These are phyloP conservation scores for Tetrahymena elliotti DNA, from an alignment of 73 alveolate genomes.

Conservation along the genomic window DNA sequence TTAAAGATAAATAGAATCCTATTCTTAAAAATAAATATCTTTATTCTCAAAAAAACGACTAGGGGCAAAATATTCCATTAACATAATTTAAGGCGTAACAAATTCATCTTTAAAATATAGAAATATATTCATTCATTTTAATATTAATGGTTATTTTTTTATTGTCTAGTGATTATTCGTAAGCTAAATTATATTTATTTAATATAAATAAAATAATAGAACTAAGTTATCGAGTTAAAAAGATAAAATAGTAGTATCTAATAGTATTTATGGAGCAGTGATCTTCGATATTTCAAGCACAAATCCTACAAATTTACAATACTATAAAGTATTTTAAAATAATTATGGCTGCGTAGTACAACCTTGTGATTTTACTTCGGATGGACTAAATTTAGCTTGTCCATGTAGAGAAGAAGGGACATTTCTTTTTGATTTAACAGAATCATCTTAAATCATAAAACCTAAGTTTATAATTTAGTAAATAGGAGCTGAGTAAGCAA, in stretches of 20 bases:
- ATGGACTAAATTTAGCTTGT: background rate
- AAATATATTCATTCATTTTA: too few relatives aligned
- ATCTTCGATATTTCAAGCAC: background rate
- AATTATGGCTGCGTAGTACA: background rate
- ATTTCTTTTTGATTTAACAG: background rate
- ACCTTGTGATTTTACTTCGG: background rate
- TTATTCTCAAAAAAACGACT: background rate
- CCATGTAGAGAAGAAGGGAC: background rate
- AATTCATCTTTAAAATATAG: too few relatives aligned
- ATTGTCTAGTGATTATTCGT: background rate
- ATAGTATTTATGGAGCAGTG: background rate
- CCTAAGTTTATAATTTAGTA: background rate
- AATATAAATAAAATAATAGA: background rate
- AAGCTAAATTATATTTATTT: too few relatives aligned
- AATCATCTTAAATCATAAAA: background rate
- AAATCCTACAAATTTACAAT: background rate
- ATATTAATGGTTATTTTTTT: too few relatives aligned
- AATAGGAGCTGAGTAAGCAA: background rate
- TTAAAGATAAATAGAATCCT: background rate
- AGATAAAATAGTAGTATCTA: background rate
- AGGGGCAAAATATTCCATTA: background rate
- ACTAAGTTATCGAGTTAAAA: background rate
- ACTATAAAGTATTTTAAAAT: background rate
- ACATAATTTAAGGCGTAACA: background rate
- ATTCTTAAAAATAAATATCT: background rate